Base-by-base conservation (phyloP, 331 rosid species). In the Erythrophleum ivorense region DNA sequence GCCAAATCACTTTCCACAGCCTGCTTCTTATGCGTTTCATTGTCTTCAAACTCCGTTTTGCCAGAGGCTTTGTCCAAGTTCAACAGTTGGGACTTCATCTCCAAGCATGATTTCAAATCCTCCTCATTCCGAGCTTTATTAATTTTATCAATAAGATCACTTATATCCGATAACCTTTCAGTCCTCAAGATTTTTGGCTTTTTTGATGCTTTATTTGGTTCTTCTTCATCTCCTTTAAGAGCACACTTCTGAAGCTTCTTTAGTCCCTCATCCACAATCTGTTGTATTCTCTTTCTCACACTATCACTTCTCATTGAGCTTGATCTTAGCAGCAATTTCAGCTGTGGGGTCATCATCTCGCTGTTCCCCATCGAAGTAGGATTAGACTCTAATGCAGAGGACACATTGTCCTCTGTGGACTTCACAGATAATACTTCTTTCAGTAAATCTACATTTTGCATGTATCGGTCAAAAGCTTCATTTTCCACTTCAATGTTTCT, bases 51-150 rank as follows among this genome's bases (percentile, higher is more conserved):
- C 66, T 81, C 90, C 67, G 75, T 48, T 79, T 75, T 70, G 77
- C 83, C 29, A 21, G 89, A 65, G 73, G 36, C 58, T 78, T 68
- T 69, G 34, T 81, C 88, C 69, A 52, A 57, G 81, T 80, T 76
- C 81, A 93, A 89, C 68, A 96, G 88, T 78, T 87, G 90, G 55
- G 86, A 72, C 86, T 92, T 93, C 81, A 85, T 67, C 83, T 90
- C 94, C 87, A 84, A 68, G 90, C 95, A 96, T 6, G 95, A 84
- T 81, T 77, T 85, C 75, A 96, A 81, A 87, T 96, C 99, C 89
- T 96, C 99, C 88, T 89, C 94, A 48, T 67, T 93, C 71, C 97
- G 91, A 71, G 97, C 94, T 84, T 96, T 92, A 82, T 92, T 93
- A 75, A 96, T 80, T 87, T 90, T 92, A 71, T 96, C 97, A 50